Evolutionary conservation across 2,329 filamentous ascomycete species (phyloP), one percentile per base, ranked within the genome.

Genomic region (Diaporthe velutina): DNA sequence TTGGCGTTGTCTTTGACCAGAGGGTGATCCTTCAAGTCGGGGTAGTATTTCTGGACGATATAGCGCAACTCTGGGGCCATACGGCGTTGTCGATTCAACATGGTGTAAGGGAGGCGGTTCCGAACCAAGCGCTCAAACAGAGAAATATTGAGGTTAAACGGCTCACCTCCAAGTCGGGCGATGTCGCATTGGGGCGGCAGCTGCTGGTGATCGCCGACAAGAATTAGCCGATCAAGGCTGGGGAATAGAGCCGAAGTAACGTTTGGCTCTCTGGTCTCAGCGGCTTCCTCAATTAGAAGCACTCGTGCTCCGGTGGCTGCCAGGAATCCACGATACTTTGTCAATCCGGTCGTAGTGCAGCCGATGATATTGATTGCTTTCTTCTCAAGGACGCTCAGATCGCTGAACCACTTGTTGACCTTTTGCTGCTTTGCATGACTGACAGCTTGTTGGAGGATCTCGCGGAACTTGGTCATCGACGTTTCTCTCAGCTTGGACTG

Each of bases 131-230:
- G 89, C 83, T 97, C 93, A 78, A 97, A 97, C 78, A 97, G 88
- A 0, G 94, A 97, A 0, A 95, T 84, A 42, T 94, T 90, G 48
- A 97, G 86, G 77, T 90, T 88, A 80, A 90, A 95, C 0, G 93
- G 93, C 0, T 87, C 81, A 0, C 85, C 83, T 48, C 89, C 89
- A 1, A 95, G 88, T 1, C 89, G 88, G 2, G 83, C 84, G 1
- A 93, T 86, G 58, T 93, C 89, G 73, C 92, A 94, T 60, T 92
- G 90, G 0, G 92, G 94, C 13, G 92, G 90, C 2, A 97, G 86
- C 80, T 97, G 95, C 81, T 94, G 90, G 78, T 97, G 95, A 79
- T 97, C 95, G 0, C 95, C 95, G 0, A 97, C 86, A 0, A 91
- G 83, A 6, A 90, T 84, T 0, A 91, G 82, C 73, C 90, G 89